These are phyloP conservation scores for Albifimbria verrucaria DNA, from an alignment of 2,329 filamentous ascomycete genomes.

Conservation along the genomic window DNA sequence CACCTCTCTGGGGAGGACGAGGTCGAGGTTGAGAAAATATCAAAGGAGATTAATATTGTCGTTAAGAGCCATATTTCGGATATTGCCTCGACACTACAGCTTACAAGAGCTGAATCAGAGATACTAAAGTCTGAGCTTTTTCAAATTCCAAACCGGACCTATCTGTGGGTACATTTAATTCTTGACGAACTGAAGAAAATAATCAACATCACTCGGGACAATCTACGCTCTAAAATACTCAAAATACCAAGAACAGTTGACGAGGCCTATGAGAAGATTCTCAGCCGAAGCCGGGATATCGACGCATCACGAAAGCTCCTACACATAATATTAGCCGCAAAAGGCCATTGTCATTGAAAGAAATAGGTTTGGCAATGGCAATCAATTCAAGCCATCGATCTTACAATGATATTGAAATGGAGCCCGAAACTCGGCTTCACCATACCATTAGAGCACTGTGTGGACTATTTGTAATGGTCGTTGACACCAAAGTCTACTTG, in stretches of 20 bases:
- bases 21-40: not conserved
- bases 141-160: slow-evolving; percentile 15
- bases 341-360: slow-evolving; percentile 16
- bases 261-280: slow-evolving; percentile 22
- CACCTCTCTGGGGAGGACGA: not conserved
- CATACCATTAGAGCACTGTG: slow-evolving; percentile 19
- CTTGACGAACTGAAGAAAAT: slow-evolving; percentile 12
- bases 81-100: not conserved
- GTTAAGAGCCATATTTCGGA: slow-evolving; percentile 11
- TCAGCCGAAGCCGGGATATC: slow-evolving; percentile 11
- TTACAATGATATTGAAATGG: slow-evolving; percentile 5
- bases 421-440: slow-evolving; percentile 6
- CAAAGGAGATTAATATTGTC: slow-evolving; percentile 8
- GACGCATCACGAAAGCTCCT: slow-evolving; percentile 13
- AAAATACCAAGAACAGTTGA: slow-evolving; percentile 17
- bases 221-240: slow-evolving; percentile 7
- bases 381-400: slow-evolving; percentile 6
- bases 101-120: slow-evolving; percentile 7
- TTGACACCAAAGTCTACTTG: slow-evolving; percentile 14
- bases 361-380: slow-evolving; percentile 17
- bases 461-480: slow-evolving; percentile 24
- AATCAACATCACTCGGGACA: slow-evolving; percentile 4
- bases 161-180: slow-evolving; percentile 22
- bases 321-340: slow-evolving; percentile 19
- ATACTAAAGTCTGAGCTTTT: slow-evolving; percentile 10